Evolutionary conservation across 495 filamentous ascomycete genomes (phyloP).

Genomic region (Penicillium diatomitis): DNA sequence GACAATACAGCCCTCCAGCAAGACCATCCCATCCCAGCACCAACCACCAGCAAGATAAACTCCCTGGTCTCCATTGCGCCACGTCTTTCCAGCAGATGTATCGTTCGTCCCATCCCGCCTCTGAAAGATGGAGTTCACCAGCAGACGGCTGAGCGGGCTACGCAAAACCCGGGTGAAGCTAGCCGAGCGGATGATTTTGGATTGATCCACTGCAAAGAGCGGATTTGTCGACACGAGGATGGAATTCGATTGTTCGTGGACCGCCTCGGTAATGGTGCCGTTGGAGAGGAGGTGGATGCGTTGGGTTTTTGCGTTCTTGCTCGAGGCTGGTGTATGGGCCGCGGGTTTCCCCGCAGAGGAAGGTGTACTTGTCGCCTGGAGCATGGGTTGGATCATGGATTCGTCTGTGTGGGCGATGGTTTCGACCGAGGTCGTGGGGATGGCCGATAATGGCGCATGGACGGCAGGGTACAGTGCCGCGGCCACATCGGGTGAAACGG

Average conservation of each 20-base stretch:
- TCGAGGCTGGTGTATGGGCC: neutral
- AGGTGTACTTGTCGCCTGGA: constrained; percentile 1
- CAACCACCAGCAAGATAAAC: constrained; percentile 48
- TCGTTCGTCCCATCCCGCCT: neutral
- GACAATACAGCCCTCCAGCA: constrained; percentile 49
- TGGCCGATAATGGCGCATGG: neutral
- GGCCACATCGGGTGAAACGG: constrained; percentile 36
- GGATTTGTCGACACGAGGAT: constrained; percentile 27
- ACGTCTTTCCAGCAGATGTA: constrained; percentile 5
- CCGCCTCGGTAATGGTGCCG: constrained; percentile 20
- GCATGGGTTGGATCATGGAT: constrained; percentile 1
- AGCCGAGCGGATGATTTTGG: constrained; percentile 20
- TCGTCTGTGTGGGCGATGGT: constrained; percentile 2
- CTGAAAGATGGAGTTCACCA: constrained; percentile 29
- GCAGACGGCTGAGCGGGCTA: constrained; percentile 17
- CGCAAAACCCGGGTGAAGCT: constrained; percentile 26
- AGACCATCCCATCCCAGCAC: constrained; percentile 59
- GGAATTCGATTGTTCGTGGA: constrained; percentile 26
- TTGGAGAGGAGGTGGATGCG: constrained; percentile 20
- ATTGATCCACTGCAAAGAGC: constrained; percentile 18
- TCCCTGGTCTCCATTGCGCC: constrained; percentile 42
- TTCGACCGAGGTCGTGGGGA: constrained; percentile 3
- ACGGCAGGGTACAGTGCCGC: constrained; percentile 20
- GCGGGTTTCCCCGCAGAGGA: neutral
- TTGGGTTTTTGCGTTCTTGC: neutral